Percentiles rank a stretch among this genome's conserved stretches.
These are phyloP conservation scores for Suillus brevipes DNA, from an alignment of 768 basidiomycete species.

Conservation along the genomic window DNA sequence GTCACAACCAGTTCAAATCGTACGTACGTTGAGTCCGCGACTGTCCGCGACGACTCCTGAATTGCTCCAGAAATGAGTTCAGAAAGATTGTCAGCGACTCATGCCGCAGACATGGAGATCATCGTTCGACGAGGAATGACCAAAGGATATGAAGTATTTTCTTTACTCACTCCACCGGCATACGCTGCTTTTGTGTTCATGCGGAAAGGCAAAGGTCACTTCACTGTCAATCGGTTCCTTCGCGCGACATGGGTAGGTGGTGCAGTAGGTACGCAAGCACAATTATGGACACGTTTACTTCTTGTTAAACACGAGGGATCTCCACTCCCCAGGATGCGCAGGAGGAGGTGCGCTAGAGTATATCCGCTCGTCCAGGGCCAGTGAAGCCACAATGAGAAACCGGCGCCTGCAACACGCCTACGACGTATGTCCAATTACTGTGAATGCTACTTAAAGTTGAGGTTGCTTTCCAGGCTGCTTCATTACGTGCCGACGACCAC, in stretches of 20 bases:
- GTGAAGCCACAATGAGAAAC: constrained; percentile 46
- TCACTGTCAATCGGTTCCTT: constrained; percentile 62
- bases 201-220: constrained; percentile 52
- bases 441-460: constrained; percentile 3
- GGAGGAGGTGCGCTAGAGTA: constrained; percentile 61
- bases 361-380: constrained; percentile 55
- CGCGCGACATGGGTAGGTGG: constrained; percentile 78
- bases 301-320: neutral
- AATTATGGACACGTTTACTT: neutral
- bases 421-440: constrained; percentile 44
- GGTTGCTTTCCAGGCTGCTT: constrained; percentile 44
- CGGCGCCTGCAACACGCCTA: constrained; percentile 55
- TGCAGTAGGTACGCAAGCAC: constrained; percentile 45
- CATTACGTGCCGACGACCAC: constrained; percentile 69
- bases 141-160: constrained; percentile 67
- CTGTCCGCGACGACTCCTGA: neutral
- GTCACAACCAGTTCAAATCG: constrained; percentile 2
- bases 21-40: too few relatives aligned
- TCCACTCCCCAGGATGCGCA: constrained; percentile 32
- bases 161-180: constrained; percentile 59
- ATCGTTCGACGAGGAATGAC: constrained; percentile 66
- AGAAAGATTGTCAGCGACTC: constrained; percentile 26
- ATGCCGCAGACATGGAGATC: constrained; percentile 60
- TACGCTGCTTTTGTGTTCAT: constrained; percentile 56
- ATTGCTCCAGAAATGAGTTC: constrained; percentile 18